Base-by-base conservation (phyloP, 176 grass and related monocot genomes). In the Rhynchospora tenuis region DNA sequence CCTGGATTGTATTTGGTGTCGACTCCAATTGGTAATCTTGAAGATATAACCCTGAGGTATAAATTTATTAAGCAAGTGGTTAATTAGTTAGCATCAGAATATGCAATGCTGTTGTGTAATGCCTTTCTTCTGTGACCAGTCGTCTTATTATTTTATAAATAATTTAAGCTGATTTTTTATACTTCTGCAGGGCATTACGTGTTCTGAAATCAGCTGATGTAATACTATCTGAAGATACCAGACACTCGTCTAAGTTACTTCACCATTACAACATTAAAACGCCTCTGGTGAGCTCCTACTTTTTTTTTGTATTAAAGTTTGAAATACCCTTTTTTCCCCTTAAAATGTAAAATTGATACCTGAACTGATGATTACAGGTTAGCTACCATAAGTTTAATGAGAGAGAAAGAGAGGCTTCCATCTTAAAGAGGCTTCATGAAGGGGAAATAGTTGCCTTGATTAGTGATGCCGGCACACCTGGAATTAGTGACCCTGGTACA, bases 301-400 rank as follows among this genome's bases (percentile, higher is more conserved):
- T 56, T 50, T 72, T 57, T 23, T 84, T 64, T 84, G 14, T 27
- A 77, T 69, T 19, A 15, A 81, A 56, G 48, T 50, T 50, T 73
- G 46, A 9, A 72, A 63, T 45, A 59, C 61, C 9, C 17, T 56
- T 6, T 24, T 15, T 64, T 38, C 61, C 48, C 2, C 33, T 45
- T 65, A 23, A 86, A 42, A 67, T 62, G 82, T 56, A 63, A 28
- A 44, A 44, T 31, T 2, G 42, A 83, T 67, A 15, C 62, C 42
- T 65, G 85, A 59, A 59, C 46, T 81, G 50, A 90, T 20, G 24
- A 29, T 85, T 89, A 60, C 86, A 98, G 92, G 79, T 91, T 82
- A 98, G 92, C 64, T 98, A 93, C 84, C 95, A 98, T 64, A 98
- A 98, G 47, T 98, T 98, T 69, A 98, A 98, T 66, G 95, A 98